Evolutionary conservation across 768 basidiomycete species (phyloP).

Genomic region (Trametes sanguinea): DNA sequence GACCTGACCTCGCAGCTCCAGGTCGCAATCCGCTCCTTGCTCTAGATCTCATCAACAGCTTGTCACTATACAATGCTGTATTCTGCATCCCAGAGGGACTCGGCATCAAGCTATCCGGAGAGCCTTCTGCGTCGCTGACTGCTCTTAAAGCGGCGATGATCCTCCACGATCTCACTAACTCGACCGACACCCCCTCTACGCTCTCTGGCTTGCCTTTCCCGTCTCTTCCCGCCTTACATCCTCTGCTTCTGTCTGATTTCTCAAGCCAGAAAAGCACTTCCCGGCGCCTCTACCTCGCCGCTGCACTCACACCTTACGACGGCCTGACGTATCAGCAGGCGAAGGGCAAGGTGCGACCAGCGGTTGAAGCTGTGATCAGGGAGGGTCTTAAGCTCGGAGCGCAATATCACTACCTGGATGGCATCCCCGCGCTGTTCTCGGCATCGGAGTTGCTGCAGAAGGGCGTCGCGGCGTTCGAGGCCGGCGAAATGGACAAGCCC

Average conservation of each 20-base stretch:
- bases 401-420: slow-evolving; percentile 76
- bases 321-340: slow-evolving; percentile 58
- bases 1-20: slow-evolving; percentile 32
- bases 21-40: slow-evolving; percentile 75
- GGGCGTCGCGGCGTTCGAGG: slow-evolving; percentile 21
- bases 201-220: slow-evolving; percentile 18
- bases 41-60: slow-evolving; percentile 70
- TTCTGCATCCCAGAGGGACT: slow-evolving; percentile 58
- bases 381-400: slow-evolving; percentile 84
- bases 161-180: slow-evolving; percentile 50
- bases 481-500: slow-evolving; percentile 30
- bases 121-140: slow-evolving; percentile 39
- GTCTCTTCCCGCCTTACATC: slow-evolving; percentile 48
- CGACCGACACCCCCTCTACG: slow-evolving; percentile 22
- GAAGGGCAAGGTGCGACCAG: slow-evolving; percentile 61
- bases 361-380: slow-evolving; percentile 70
- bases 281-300: slow-evolving; percentile 77
- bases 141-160: slow-evolving; percentile 61
- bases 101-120: slow-evolving; percentile 45
- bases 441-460: slow-evolving; percentile 49
- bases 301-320: slow-evolving; percentile 72
- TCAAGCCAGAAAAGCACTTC: slow-evolving; percentile 41
- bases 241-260: slow-evolving; percentile 43
- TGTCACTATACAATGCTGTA: slow-evolving; percentile 69
- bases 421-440: slow-evolving; percentile 65